phyloP scores from a whole-genome alignment of 345 rosid genomes.

The Eucalyptus curtisii region DNA sequence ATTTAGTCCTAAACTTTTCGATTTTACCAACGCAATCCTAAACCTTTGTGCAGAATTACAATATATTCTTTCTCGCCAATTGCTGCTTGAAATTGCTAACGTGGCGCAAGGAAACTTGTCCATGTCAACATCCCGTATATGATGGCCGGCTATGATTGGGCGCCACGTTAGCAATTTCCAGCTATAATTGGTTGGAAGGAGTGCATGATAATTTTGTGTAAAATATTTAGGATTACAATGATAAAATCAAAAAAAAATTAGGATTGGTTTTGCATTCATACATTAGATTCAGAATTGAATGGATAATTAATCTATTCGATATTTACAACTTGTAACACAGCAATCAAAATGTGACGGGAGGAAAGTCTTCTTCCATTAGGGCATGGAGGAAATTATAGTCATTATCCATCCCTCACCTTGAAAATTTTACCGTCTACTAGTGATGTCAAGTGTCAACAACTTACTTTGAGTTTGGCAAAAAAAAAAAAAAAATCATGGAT shows the following conservation, averaged over 20 bases:
- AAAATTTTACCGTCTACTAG: neutral
- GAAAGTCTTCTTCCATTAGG: neutral
- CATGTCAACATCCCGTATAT: neutral
- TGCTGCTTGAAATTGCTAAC: rapidly evolving
- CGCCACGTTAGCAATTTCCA: too few relatives aligned
- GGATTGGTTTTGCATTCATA: neutral
- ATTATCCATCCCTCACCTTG: neutral
- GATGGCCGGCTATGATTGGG: rapidly evolving
- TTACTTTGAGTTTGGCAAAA: neutral
- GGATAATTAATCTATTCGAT: neutral
- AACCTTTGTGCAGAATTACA: neutral
- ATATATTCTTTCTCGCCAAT: neutral
- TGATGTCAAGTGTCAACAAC: neutral
- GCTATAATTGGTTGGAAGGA: too few relatives aligned
- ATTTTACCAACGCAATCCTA: neutral
- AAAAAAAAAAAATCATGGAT: neutral
- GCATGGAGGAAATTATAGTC: neutral
- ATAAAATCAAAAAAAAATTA: neutral
- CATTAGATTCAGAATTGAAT: neutral
- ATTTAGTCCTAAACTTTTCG: neutral
- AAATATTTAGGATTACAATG: neutral
- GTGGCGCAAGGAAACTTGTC: neutral
- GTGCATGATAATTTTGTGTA: too few relatives aligned
- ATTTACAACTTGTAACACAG: neutral
- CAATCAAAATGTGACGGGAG: neutral